Conservation (phyloP, 176 grass and related monocot genomes). For the Oryza coarctata region DNA sequence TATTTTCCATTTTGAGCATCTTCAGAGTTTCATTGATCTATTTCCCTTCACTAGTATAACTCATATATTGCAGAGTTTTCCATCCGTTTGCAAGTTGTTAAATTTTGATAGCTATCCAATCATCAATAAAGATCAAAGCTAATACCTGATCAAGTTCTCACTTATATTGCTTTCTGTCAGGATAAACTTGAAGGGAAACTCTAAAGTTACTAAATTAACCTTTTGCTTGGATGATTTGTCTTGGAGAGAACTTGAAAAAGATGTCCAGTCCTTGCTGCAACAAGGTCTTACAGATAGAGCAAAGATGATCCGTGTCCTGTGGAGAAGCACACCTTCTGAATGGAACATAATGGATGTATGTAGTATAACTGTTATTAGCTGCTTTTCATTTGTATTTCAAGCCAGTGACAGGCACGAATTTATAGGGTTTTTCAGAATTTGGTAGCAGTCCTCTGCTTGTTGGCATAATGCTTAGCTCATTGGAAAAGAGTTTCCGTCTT, state of each 20-base stretch:
- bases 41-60: conserved; percentile 24
- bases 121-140: neutral
- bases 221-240: conserved; percentile 87
- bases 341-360: conserved; percentile 93
- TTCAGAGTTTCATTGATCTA: conserved; percentile 1
- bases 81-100: neutral
- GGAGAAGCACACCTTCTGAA: conserved; percentile 86
- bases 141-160: conserved; percentile 8
- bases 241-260: conserved; percentile 74
- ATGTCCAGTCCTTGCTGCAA: conserved; percentile 66
- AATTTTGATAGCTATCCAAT: neutral
- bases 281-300: conserved; percentile 87
- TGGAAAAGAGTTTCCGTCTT: conserved; percentile 71
- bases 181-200: conserved; percentile 79
- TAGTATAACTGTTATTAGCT: neutral
- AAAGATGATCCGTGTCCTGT: conserved; percentile 73
- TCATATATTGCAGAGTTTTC: conserved; percentile 3
- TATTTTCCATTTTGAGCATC: conserved; percentile 17
- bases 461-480: conserved; percentile 65
- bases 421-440: conserved; percentile 90
- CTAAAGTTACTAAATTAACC: conserved; percentile 46
- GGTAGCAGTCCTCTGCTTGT: conserved; percentile 59
- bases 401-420: conserved; percentile 27
- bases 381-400: conserved; percentile 23
- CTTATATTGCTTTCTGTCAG: conserved; percentile 46